Conservation (phyloP, 306 rosid genomes). For the Boehmeria nivea region DNA sequence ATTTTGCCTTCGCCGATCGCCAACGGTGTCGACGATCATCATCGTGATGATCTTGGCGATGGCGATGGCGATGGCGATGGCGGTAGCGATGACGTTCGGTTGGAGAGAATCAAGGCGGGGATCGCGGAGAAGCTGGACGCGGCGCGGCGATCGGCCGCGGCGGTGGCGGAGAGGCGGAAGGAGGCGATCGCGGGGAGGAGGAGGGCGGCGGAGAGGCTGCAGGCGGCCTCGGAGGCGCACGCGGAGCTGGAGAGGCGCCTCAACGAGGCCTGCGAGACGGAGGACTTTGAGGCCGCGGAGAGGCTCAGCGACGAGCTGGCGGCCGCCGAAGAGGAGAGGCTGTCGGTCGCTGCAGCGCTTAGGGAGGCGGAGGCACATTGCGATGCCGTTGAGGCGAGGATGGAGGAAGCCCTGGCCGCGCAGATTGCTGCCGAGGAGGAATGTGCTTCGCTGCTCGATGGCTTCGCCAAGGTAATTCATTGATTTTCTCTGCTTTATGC, state of each 20-base stretch:
- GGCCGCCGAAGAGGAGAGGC: constrained; percentile 52
- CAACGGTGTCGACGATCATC: not conserved
- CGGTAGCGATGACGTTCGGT: constrained; percentile 28
- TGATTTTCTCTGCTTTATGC: not conserved
- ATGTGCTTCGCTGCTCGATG: constrained; percentile 43
- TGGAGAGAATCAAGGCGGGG: constrained; percentile 33
- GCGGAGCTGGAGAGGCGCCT: constrained; percentile 56
- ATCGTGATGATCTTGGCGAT: not conserved
- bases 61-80: not conserved
- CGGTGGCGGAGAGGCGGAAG: constrained; percentile 53
- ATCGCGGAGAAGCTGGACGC: constrained; percentile 44
- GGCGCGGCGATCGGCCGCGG: constrained; percentile 40
- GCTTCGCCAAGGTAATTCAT: constrained; percentile 45
- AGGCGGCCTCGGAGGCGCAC: constrained; percentile 33
- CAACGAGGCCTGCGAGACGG: constrained; percentile 76
- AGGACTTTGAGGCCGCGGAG: constrained; percentile 73
- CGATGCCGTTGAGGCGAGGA: constrained; percentile 45
- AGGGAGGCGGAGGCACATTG: constrained; percentile 49
- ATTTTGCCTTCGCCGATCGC: not conserved
- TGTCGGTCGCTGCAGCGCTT: constrained; percentile 27
- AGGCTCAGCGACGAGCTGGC: constrained; percentile 57
- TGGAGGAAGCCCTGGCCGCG: constrained; percentile 49
- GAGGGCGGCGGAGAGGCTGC: constrained; percentile 34
- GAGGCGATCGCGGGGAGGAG: constrained; percentile 53
- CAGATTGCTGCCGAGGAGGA: constrained; percentile 62